Evolutionary conservation across 2,329 filamentous ascomycete genomes (phyloP), one percentile per base, ranked within the genome.

Genomic region (Cladosporium sphaerospermum): DNA sequence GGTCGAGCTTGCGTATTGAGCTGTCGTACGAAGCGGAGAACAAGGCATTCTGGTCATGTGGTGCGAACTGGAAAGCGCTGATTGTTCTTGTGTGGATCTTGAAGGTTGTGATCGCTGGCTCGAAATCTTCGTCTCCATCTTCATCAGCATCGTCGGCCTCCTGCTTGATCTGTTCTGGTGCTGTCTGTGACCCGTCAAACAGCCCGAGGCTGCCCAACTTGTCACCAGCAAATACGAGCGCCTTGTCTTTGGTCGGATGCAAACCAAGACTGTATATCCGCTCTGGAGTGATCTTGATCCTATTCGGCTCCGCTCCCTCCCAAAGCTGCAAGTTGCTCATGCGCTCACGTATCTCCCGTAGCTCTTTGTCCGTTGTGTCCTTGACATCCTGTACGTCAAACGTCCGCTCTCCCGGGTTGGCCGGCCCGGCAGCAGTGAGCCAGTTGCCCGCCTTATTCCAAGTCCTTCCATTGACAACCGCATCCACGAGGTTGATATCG

Each of bases 11-110:
- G 3, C 93, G 83, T 52, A 99, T 89, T 0, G 89, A 91, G 0
- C 89, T 93, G 70, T 99, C 93, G 68, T 99, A 97, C 0, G 91
- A 96, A 0, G 88, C 84, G 0, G 90, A 89, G 63, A 86, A 95
- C 0, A 99, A 77, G 0, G 83, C 79, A 40, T 89, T 90, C 0
- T 81, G 75, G 54, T 95, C 87, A 11, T 79, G 77, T 0, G 85
- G 81, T 1, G 87, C 83, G 61, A 95, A 88, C 28, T 88, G 80
- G 66, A 97, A 89, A 0, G 87, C 85, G 1, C 88, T 84, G 47
- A 99, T 95, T 0, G 93, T 96, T 9, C 91, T 80, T 0, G 88
- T 85, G 61, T 99, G 93, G 0, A 89, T 85, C 65, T 97, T 96
- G 67, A 96, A 86, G 0, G 88, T 91, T 0, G 89, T 87, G 13